Percentiles rank a stretch among this genome's conserved stretches.
These are phyloP conservation scores for Prototheca stagnorum DNA, from an alignment of 163 green algal species.

Conservation along the genomic window DNA sequence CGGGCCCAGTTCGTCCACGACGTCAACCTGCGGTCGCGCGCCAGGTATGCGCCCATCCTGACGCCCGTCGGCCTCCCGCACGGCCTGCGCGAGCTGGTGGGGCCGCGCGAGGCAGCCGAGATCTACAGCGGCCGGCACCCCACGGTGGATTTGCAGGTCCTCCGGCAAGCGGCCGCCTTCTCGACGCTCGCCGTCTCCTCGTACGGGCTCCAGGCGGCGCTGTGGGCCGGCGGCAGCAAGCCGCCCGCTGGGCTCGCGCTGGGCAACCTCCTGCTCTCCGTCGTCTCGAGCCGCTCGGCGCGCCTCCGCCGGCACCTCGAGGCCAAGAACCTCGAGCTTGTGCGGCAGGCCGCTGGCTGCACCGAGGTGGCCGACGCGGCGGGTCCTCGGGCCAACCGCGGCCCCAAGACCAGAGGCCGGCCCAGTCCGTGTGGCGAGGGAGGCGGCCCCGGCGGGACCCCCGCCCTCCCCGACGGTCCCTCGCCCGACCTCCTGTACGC, in stretches of 20 bases:
- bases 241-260: background rate
- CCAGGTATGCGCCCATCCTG: conserved; percentile 5
- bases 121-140: conserved; percentile 4
- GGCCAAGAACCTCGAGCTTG: conserved; percentile 1
- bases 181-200: conserved; percentile 12
- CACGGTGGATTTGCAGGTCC: background rate
- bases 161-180: conserved; percentile 7
- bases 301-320: background rate
- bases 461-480: conserved; percentile 5
- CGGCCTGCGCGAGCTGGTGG: background rate
- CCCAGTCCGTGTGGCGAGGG: too few relatives aligned
- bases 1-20: too few relatives aligned
- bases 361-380: conserved; percentile 1
- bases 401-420: too few relatives aligned
- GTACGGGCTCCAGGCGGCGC: conserved; percentile 19
- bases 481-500: background rate
- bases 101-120: conserved; percentile 3
- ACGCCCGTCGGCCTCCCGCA: conserved; percentile 2
- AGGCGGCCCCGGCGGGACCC: conserved; percentile 16
- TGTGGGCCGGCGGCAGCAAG: conserved; percentile 13
- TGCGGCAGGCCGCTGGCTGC: conserved; percentile 4
- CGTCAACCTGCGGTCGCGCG: background rate
- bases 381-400: conserved; percentile 22
- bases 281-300: background rate
- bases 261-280: background rate